Evolutionary conservation across 169 alveolate species (phyloP).

Genomic region (Babesia ovis): DNA sequence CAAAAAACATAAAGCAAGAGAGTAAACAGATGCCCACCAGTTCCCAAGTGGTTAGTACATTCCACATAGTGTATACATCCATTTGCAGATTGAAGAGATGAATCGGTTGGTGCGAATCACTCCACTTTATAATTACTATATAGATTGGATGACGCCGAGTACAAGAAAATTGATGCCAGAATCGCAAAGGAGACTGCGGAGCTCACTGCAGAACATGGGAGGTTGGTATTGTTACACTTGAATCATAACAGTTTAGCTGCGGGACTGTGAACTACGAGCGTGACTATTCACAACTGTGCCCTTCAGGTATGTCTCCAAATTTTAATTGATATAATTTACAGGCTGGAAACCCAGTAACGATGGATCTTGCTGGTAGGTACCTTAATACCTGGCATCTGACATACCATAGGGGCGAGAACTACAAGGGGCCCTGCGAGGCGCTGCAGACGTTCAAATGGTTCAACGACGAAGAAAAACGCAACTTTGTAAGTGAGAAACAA

Average conservation of each 20-base stretch:
- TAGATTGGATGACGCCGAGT: slow-evolving; percentile 47
- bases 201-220: slow-evolving; percentile 38
- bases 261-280: slow-evolving; percentile 37
- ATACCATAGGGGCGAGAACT: slow-evolving; percentile 36
- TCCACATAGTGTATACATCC: neutral
- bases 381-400: neutral
- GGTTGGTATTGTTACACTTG: slow-evolving; percentile 9
- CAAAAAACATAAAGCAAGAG: slow-evolving; percentile 38
- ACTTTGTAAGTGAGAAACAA: slow-evolving; percentile 26
- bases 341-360: slow-evolving; percentile 51
- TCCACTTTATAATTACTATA: neutral
- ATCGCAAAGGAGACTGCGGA: slow-evolving; percentile 53
- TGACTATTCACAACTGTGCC: slow-evolving; percentile 54
- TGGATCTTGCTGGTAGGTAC: slow-evolving; percentile 57
- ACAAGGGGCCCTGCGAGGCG: slow-evolving; percentile 60
- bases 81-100: slow-evolving; percentile 33
- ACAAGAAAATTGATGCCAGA: slow-evolving; percentile 35
- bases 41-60: slow-evolving; percentile 45
- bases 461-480: slow-evolving; percentile 35
- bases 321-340: neutral
- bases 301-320: slow-evolving; percentile 16
- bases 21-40: slow-evolving; percentile 50
- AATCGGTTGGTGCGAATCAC: slow-evolving; percentile 20
- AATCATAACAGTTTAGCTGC: slow-evolving; percentile 15
- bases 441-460: slow-evolving; percentile 54